These are phyloP conservation scores for Backusella psychrophila DNA, from an alignment of 192 early-diverging fungal genomes.

Conservation along the genomic window DNA sequence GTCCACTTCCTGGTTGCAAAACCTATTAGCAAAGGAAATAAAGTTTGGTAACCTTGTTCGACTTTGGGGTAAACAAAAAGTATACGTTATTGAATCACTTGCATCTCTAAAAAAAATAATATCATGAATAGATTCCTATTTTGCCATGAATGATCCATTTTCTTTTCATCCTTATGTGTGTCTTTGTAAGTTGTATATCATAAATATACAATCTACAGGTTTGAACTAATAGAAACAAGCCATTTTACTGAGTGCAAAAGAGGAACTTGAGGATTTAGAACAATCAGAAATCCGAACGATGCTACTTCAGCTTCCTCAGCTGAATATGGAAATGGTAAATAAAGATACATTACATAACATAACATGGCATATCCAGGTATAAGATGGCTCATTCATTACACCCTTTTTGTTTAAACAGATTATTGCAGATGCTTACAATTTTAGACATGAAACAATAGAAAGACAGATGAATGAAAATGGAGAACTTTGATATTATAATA, in stretches of 20 bases:
- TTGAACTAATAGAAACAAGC: constrained; percentile 36
- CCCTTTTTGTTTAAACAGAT: constrained; percentile 33
- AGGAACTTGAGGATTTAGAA: constrained; percentile 83
- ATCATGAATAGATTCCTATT: constrained; percentile 69
- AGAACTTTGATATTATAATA: not conserved
- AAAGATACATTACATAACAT: not conserved
- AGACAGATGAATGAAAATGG: constrained; percentile 50
- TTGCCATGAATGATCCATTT: constrained; percentile 70
- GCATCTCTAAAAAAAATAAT: too few species aligned
- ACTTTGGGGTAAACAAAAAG: constrained; percentile 59
- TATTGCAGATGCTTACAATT: constrained; percentile 65
- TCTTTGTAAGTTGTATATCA: constrained; percentile 43
- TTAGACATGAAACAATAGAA: constrained; percentile 64
- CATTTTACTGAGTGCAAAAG: constrained; percentile 66
- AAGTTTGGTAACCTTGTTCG: constrained; percentile 72
- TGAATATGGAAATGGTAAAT: constrained; percentile 62
- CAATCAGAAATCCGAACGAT: constrained; percentile 85
- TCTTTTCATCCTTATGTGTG: constrained; percentile 85
- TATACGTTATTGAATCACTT: not conserved
- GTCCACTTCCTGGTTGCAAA: constrained; percentile 79
- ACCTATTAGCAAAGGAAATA: constrained; percentile 75
- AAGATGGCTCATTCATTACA: not conserved
- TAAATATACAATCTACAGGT: not conserved
- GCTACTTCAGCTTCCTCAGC: constrained; percentile 68
- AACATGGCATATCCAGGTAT: not conserved